These are phyloP conservation scores for Saksenaea oblongispora DNA, from an alignment of 371 early-diverging fungal genomes.

Conservation along the genomic window DNA sequence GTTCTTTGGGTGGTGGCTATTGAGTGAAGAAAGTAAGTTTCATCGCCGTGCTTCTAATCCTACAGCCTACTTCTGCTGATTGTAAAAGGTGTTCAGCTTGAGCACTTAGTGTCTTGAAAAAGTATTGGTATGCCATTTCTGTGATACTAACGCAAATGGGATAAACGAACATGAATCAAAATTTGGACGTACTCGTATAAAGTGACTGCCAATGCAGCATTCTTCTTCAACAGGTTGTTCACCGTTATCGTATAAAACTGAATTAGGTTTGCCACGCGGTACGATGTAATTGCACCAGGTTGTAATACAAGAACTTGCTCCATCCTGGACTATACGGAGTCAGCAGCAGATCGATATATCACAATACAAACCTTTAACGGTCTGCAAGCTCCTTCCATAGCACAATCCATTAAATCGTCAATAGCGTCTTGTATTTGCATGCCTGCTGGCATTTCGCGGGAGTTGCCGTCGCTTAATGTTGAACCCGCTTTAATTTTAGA, in stretches of 20 bases:
- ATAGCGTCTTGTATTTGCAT: constrained; percentile 33
- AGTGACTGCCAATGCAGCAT: constrained; percentile 55
- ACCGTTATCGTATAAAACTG: constrained; percentile 79
- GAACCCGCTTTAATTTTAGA: background rate
- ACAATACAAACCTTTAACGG: constrained; percentile 63
- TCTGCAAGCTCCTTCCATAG: constrained; percentile 74
- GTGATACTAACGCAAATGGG: constrained; percentile 45
- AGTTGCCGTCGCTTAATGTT: background rate
- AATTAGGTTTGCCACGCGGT: constrained; percentile 71
- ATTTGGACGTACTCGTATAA: constrained; percentile 57
- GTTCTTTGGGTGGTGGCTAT: constrained; percentile 61
- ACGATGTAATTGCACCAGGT: constrained; percentile 68
- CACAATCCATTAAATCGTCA: constrained; percentile 62
- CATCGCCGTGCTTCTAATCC: background rate
- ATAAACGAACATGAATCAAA: background rate
- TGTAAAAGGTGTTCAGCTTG: constrained; percentile 69
- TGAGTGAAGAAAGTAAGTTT: constrained; percentile 6
- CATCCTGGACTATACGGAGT: constrained; percentile 58
- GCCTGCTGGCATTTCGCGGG: constrained; percentile 5
- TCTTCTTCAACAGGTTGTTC: constrained; percentile 58
- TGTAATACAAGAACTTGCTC: constrained; percentile 78
- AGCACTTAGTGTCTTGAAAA: constrained; percentile 66
- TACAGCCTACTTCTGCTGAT: constrained; percentile 45
- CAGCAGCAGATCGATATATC: background rate
- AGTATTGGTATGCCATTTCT: constrained; percentile 67